These are phyloP conservation scores for Allium cepa DNA, from an alignment of 106 monocot species.

Conservation along the genomic window DNA sequence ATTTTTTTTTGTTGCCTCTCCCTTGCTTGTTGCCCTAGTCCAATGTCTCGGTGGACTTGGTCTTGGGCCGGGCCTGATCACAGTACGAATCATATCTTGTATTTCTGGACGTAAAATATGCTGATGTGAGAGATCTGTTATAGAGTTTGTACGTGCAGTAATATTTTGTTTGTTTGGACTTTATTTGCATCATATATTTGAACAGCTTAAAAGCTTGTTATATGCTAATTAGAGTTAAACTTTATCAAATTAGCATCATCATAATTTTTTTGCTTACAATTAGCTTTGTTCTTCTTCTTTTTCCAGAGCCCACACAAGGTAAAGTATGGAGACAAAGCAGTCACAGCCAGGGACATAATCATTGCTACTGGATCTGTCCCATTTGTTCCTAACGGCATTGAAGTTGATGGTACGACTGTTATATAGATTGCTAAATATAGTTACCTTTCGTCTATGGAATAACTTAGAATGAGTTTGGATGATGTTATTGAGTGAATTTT, in stretches of 20 bases:
- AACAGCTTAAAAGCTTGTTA: not conserved
- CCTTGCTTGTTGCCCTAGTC: no score
- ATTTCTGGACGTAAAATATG: not conserved
- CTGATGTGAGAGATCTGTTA: not conserved
- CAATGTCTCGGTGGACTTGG: no score
- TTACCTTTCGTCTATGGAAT: no score
- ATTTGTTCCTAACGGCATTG: conserved; percentile 96
- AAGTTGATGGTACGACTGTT: conserved; percentile 74
- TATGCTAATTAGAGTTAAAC: not conserved
- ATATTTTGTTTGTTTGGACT: not conserved
- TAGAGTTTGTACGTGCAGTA: not conserved
- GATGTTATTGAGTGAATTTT: not conserved
- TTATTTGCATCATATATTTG: not conserved
- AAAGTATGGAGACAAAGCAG: conserved; percentile 76
- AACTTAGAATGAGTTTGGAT: no score
- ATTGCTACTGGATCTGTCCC: conserved; percentile 98
- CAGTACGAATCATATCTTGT: not conserved
- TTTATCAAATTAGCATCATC: not conserved
- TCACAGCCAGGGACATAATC: conserved; percentile 81
- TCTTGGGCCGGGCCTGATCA: not conserved
- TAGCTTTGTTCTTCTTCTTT: not conserved
- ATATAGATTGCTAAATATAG: not conserved
- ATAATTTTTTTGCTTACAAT: not conserved
- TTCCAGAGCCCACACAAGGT: conserved; percentile 73
- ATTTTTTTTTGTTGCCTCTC: no score